Percentiles rank a stretch among this genome's conserved stretches.
These are phyloP conservation scores for Mycena kentingensis DNA, from an alignment of 768 basidiomycete species.

Conservation along the genomic window DNA sequence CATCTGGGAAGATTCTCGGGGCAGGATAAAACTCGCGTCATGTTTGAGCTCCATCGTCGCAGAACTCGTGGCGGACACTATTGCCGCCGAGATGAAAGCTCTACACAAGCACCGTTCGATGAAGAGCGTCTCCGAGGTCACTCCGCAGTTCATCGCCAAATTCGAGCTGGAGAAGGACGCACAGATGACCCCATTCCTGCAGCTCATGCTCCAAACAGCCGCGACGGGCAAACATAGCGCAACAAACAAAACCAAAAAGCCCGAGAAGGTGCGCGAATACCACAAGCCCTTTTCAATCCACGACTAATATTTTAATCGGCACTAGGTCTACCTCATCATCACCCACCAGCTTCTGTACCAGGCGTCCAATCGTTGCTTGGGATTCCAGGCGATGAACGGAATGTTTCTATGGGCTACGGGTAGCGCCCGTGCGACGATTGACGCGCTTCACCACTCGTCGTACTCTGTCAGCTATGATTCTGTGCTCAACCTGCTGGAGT, in stretches of 20 bases:
- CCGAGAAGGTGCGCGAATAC: background rate
- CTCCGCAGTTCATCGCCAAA: background rate
- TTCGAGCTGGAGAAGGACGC: constrained; percentile 1
- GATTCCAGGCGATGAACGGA: constrained; percentile 10
- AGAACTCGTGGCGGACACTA: background rate
- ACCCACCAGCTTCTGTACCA: constrained; percentile 11
- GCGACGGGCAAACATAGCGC: background rate
- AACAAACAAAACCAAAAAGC: constrained; percentile 3
- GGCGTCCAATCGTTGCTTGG: constrained; percentile 15
- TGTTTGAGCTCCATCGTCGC: background rate
- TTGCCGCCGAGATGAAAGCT: constrained; percentile 1
- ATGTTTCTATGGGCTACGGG: constrained; percentile 18
- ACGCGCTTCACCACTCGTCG: constrained; percentile 12
- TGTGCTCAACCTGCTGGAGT: constrained; percentile 8
- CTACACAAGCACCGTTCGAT: background rate
- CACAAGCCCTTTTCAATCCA: background rate
- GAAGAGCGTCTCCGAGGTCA: background rate
- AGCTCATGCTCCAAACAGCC: background rate
- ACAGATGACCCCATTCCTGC: background rate
- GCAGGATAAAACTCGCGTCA: background rate
- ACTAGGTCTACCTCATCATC: constrained; percentile 17
- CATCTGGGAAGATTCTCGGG: background rate
- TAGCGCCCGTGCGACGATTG: constrained; percentile 13
- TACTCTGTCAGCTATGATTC: constrained; percentile 19
- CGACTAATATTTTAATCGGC: too few species aligned